Base-by-base conservation (phyloP, 768 basidiomycete genomes). In the Myochromella boudieri region DNA sequence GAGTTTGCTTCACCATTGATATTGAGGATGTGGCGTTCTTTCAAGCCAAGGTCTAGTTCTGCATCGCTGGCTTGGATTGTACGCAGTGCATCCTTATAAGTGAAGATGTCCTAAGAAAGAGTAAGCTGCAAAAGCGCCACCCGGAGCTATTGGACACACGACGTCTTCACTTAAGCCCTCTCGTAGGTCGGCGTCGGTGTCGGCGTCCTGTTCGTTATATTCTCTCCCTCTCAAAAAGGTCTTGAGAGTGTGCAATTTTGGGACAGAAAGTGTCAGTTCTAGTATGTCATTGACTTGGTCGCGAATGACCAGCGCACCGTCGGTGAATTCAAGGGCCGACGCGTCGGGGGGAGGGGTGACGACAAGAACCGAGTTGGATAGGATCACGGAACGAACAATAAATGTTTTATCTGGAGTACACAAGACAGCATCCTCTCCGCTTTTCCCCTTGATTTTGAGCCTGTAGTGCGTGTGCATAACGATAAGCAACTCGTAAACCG, bases 321-420 rank as follows among this genome's bases (percentile, higher is more conserved):
- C 61, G 2, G 62, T 54, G n/a, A 58, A 60, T 6, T 62, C 57
- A 22, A 63, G 47, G 22, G 63, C 54, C 21, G 58, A 44, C 22
- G 56, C 60, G 56, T 68, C 67, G 29, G 68, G 60, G 2, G 73
- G 68, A 14, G 82, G 70, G 2, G 83, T 82, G 49, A 88, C 73
- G 34, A 97, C 78, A 10, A 94, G 71, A 26, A 95, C 68, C 0
- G 92, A 85, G 64, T 98, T 98, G 14, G 94, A 97, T 37, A 97
- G 71, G 7, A 77, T 76, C n/a, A 98, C 85, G 0, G 93, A 87
- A 45, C 95, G 84, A 21, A 98, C 68, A 2, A 78, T 60, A 61
- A 87, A 99, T 0, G 95, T 98, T 61, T 79, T 82, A 47, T 84
- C 75, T 0, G 72, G 56, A 0, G 94, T 95, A 63, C 95, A 97